These are phyloP conservation scores for Colletotrichum cereale DNA, from an alignment of 2,329 filamentous ascomycete genomes.

Conservation along the genomic window DNA sequence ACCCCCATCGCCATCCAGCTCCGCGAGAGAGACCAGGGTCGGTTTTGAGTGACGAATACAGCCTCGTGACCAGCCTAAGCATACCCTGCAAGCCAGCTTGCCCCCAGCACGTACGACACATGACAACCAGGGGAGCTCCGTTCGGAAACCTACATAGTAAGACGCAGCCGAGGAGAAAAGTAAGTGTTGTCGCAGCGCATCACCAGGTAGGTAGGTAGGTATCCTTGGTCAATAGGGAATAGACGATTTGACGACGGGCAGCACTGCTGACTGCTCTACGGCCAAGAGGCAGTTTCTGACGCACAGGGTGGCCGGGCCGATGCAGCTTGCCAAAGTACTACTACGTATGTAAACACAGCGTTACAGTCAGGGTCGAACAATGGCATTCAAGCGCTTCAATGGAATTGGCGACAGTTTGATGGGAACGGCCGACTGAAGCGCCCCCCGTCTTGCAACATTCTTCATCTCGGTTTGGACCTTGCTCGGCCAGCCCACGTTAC, in stretches of 20 bases:
- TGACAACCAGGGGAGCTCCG: constrained; percentile 15
- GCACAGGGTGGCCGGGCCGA: constrained; percentile 13
- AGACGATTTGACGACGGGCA: background rate
- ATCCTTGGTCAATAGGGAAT: no score
- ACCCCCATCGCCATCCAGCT: background rate
- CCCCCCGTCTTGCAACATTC: constrained; percentile 32
- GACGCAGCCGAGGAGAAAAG: background rate
- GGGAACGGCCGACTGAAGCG: constrained; percentile 6
- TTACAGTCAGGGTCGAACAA: background rate
- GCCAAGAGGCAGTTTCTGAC: background rate
- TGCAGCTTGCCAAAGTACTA: constrained; percentile 3
- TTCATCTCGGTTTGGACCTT: constrained; percentile 9
- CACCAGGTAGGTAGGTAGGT: no score
- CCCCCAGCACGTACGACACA: constrained; percentile 12
- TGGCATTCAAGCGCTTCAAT: constrained; percentile 19
- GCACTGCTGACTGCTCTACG: background rate
- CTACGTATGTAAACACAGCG: background rate
- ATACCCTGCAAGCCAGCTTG: background rate
- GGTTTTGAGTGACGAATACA: constrained; percentile 26
- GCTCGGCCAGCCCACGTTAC: no score
- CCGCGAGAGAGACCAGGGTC: background rate
- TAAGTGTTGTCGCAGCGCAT: no score
- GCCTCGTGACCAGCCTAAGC: constrained; percentile 29
- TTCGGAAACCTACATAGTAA: background rate
- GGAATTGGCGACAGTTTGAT: constrained; percentile 6